Evolutionary conservation across 345 rosid species (phyloP), one percentile per base, ranked within the genome.

Genomic region (Ricinus communis): DNA sequence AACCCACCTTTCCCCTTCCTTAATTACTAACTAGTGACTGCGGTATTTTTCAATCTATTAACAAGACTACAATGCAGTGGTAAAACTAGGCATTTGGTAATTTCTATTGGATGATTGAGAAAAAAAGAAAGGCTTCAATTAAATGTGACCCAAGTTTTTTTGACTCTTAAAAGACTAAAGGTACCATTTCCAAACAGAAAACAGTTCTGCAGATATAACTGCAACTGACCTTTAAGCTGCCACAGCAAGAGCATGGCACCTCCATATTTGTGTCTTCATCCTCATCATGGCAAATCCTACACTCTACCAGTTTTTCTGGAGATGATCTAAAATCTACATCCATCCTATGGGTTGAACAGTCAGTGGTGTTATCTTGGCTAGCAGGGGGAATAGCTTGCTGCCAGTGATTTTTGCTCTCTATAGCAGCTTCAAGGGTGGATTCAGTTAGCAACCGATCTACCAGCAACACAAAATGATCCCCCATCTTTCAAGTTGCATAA

Each of bases 241-340:
- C 96, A 10, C 92, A 61, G 66, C 98, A 93, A 60, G 90, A 84
- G 77, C 97, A 91, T 0, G 97, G 98, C 12, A 70, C 70, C 79
- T 93, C 98, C 97, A 90, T 85, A 68, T 86, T 88, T 30, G 74
- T 68, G 74, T 79, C 83, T 74, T 90, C 83, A 52, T 88, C 97
- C 77, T 93, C 97, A 33, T 93, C 98, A 55, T 93, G 98, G 80
- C 98, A 93, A 78, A 93, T 91, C 77, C 91, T 85, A 76, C 98
- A 93, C 51, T 87, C 84, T 45, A 74, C 90, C 62, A 84, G 62
- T 68, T 82, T 81, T 31, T 12, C 73, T 14, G 82, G 76, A 71
- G 73, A 80, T 59, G 89, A 75, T 69, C 47, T 58, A n/a, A 73
- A 46, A 27, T 59, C 71, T 56, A 66, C 65, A 58, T 82, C 89